Conservation (phyloP, 129 eudicot species). For the Helianthus annuus region HanXRQr2.0-SUNRISE NC_035445.2:123227697-123228196, state of each 20-base stretch:
- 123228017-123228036: slow-evolving; percentile 78
- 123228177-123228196: slow-evolving; percentile 72
- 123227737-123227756: slow-evolving; percentile 83
- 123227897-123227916: slow-evolving; percentile 94
- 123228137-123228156: slow-evolving; percentile 61
- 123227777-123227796: slow-evolving; percentile 84
- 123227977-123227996: slow-evolving; percentile 99
- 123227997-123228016: slow-evolving; percentile 73
- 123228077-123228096: slow-evolving; percentile 76
- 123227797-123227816: slow-evolving; percentile 88
- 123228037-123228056: slow-evolving; percentile 87
- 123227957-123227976: slow-evolving; percentile 95
- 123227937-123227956: slow-evolving; percentile 82
- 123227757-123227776: slow-evolving; percentile 73
- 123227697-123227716: slow-evolving; percentile 71
- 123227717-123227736: slow-evolving; percentile 82
- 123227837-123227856: slow-evolving; percentile 92
- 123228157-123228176: slow-evolving; percentile 56
- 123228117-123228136: slow-evolving; percentile 90
- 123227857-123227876: slow-evolving; percentile 99
- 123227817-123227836: slow-evolving; percentile 75
- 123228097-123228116: slow-evolving; percentile 99
- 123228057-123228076: slow-evolving; percentile 96
- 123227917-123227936: slow-evolving; percentile 90
- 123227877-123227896: slow-evolving; percentile 90